Evolutionary conservation across 805 yeast genomes (phyloP).

Genomic region (Metschnikowia dekortorum): DNA sequence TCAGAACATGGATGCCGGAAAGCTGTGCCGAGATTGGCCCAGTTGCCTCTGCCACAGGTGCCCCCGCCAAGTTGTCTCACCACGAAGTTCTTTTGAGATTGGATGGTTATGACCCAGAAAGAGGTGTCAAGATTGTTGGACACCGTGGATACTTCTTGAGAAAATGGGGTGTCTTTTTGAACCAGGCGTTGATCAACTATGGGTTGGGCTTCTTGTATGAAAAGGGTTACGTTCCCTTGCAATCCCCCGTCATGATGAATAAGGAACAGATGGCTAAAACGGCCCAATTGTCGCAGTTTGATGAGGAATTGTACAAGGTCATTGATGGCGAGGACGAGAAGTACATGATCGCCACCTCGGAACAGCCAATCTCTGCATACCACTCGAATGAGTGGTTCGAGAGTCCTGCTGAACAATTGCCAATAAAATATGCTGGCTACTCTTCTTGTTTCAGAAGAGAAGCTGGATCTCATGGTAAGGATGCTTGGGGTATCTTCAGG

Average conservation of each 20-base stretch:
- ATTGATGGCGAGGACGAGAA: constrained; percentile 96
- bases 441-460: constrained; percentile 99
- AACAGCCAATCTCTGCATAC: constrained; percentile 97
- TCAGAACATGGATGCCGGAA: constrained; percentile 84
- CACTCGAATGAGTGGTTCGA: constrained; percentile 99
- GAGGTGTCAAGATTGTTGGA: constrained; percentile 96
- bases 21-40: constrained; percentile 55
- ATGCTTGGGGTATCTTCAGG: constrained; percentile 99
- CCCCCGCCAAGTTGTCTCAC: constrained; percentile 79
- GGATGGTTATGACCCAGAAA: constrained; percentile 98
- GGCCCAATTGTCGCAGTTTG: constrained; percentile 96
- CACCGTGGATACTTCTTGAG: constrained; percentile 98
- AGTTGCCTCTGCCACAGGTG: constrained; percentile 72
- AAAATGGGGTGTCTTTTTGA: constrained; percentile 92
- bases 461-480: constrained; percentile 99
- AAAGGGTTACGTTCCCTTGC: constrained; percentile 82
- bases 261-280: constrained; percentile 99
- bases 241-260: constrained; percentile 99
- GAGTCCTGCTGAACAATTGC: constrained; percentile 93
- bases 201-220: constrained; percentile 81
- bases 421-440: constrained; percentile 95
- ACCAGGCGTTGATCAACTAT: constrained; percentile 96
- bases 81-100: constrained; percentile 91
- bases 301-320: constrained; percentile 96
- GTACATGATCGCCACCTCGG: constrained; percentile 96